Base-by-base conservation (phyloP, 1,284 basidiomycete species). In the Ceratobasidium sp. region DNA sequence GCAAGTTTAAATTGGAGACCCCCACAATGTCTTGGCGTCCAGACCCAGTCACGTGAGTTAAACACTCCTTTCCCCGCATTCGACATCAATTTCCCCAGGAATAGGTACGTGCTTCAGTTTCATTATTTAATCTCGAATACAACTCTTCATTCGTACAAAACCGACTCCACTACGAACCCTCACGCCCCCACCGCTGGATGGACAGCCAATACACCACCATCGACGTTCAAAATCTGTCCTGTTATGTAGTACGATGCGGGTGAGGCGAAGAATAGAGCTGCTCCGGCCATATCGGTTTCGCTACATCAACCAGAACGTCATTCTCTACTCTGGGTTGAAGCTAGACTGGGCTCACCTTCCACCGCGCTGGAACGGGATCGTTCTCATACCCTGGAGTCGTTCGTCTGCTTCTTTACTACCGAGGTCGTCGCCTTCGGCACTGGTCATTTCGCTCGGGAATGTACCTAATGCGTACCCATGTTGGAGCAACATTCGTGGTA, bases 141-240 rank as follows among this genome's bases (percentile, higher is more conserved):
- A 33, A 33, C 33, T 33, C 33, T 33, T 33, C 33, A 33, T 33
- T 33, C 33, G 33, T 33, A 33, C 33, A 33, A 33, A 33, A 33
- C 33, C 33, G 33, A 33, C 33, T 33, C 33, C 33, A 33, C 33
- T 33, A 33, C 33, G 33, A 33, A 33, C 33, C 33, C 33, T 33
- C 33, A 33, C 33, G 33, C 33, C 33, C 33, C 33, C 33, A 33
- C 33, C 33, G 33, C 33, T 33, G 33, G 33, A 33, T 33, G 33
- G 33, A 33, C 33, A 33, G 33, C 33, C 33, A 33, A 33, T 33
- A 33, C 33, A 33, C 93, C 92, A 40, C 93, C 94, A 82, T 95
- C 93, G 51, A 94, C 88, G 23, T 90, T 84, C 60, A 95, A 87
- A 81, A 94, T 91, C 82, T 94, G 92, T 12, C 94, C 93, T 81